Conservation (phyloP, 2,329 filamentous ascomycete genomes). For the Fusarium newnesense region DNA sequence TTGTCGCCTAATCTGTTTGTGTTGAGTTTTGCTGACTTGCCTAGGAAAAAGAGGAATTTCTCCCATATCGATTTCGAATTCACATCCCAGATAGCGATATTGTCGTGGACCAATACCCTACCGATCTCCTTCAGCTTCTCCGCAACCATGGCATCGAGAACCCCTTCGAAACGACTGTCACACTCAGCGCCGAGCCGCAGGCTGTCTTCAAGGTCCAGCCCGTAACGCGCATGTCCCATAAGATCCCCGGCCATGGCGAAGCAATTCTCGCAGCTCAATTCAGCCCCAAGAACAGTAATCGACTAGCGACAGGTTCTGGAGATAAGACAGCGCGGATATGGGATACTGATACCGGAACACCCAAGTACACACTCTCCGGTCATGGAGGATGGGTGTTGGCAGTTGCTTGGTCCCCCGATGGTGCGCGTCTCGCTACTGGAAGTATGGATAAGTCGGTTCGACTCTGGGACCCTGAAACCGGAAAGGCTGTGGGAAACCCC, state of each 20-base stretch:
- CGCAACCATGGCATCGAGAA: constrained; percentile 66
- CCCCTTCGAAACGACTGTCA: constrained; percentile 65
- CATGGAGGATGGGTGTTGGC: constrained; percentile 90
- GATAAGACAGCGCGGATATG: constrained; percentile 92
- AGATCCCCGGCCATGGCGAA: constrained; percentile 90
- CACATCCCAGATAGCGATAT: constrained; percentile 65
- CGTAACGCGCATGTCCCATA: constrained; percentile 88
- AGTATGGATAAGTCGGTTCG: constrained; percentile 94
- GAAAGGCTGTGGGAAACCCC: constrained; percentile 73
- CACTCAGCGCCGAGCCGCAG: constrained; percentile 77
- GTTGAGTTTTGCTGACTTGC: not conserved
- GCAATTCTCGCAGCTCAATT: constrained; percentile 89
- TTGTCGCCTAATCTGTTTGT: constrained; percentile 41
- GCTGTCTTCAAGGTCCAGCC: constrained; percentile 94
- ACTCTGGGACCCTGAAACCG: constrained; percentile 87
- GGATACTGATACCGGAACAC: constrained; percentile 94
- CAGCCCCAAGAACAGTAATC: constrained; percentile 79
- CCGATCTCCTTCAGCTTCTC: constrained; percentile 65
- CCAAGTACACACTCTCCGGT: constrained; percentile 84
- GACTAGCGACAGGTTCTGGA: constrained; percentile 88
- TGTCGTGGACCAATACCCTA: constrained; percentile 66
- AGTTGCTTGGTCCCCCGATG: constrained; percentile 88
- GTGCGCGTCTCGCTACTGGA: constrained; percentile 82
- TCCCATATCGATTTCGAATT: constrained; percentile 71
- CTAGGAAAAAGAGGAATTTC: constrained; percentile 66